Base-by-base conservation (phyloP, 306 rosid species). In the Adenanthera pavonina region DNA sequence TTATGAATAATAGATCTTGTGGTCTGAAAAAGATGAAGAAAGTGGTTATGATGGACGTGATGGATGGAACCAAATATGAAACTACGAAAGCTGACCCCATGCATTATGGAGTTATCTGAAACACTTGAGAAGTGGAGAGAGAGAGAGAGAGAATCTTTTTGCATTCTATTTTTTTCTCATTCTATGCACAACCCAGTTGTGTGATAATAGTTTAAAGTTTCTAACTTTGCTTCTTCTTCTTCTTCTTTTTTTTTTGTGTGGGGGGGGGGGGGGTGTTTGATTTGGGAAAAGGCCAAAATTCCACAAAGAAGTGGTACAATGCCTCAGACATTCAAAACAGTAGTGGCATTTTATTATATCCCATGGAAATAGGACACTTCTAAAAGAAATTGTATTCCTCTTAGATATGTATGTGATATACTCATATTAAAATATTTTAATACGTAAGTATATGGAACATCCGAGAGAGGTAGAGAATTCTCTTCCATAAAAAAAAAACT, bases 51-150 rank as follows among this genome's bases (percentile, higher is more conserved):
- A 35, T 73, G 82, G 85, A 83, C 78, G 79, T 83, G 87, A 88
- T 78, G 69, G 87, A 82, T 82, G 82, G 78, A 76, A 75, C 83
- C 88, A 87, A 84, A 76, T 80, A 46, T 85, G 88, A 82, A 82
- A 79, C 90, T 76, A 74, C 70, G 87, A 78, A 79, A 83, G 69
- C 82, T 56, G 86, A 78, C 89, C 88, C 92, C 88, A 82, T 82
- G 78, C 87, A 85, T 60, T 75, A 62, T 80, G 87, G 80, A 82
- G 77, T 88, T 79, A 87, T 87, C 87, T 83, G 81, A 87, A 81
- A 53, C 80, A 56, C 70, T 84, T 83, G 84, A 80, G 49, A 66
- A 74, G 79, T 73, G 87, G 72, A 2, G 48, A 66, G 44, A 6
- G 16, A 67, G 53, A 56, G 82, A 60, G 59, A 52, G 75, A 86